Conservation (phyloP, 2,329 filamentous ascomycete genomes). For the Claviceps lovelessii region DNA sequence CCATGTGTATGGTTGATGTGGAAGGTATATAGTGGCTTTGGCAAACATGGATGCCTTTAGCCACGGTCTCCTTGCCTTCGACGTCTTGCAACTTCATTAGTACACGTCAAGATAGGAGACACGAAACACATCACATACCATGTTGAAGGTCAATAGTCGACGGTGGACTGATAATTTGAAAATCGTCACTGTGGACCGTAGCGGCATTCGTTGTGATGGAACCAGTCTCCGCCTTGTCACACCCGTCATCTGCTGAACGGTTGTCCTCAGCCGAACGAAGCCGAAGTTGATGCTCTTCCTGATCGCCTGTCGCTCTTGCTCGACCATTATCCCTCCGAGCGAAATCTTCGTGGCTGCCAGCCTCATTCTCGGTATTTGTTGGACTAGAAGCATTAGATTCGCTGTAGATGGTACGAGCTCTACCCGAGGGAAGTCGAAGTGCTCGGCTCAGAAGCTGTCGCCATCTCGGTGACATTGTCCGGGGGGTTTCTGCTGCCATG, state of each 20-base stretch:
- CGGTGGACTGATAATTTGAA: constrained; percentile 8
- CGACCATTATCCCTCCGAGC: background rate
- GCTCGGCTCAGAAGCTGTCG: constrained; percentile 14
- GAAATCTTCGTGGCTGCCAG: background rate
- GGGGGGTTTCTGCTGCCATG: background rate
- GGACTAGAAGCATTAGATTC: constrained; percentile 11
- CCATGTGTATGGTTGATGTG: constrained; percentile 7
- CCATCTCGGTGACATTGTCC: constrained; percentile 13
- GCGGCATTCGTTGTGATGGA: constrained; percentile 18
- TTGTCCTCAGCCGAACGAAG: background rate
- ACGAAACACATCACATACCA: background rate
- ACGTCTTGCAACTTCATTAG: background rate
- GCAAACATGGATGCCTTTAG: background rate
- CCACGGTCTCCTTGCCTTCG: background rate
- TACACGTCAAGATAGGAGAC: background rate
- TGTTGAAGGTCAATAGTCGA: background rate
- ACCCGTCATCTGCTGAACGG: background rate
- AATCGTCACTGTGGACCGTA: constrained; percentile 25
- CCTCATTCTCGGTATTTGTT: background rate
- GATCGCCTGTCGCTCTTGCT: background rate
- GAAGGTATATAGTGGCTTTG: constrained; percentile 9
- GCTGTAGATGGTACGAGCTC: constrained; percentile 21
- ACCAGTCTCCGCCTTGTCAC: background rate
- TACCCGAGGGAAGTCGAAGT: constrained; percentile 18
- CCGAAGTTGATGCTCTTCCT: background rate